Percentiles rank a stretch among this genome's conserved stretches.
These are phyloP conservation scores for Dioscorea cayenensis DNA, from an alignment of 116 monocot species.

Conservation along the genomic window DNA sequence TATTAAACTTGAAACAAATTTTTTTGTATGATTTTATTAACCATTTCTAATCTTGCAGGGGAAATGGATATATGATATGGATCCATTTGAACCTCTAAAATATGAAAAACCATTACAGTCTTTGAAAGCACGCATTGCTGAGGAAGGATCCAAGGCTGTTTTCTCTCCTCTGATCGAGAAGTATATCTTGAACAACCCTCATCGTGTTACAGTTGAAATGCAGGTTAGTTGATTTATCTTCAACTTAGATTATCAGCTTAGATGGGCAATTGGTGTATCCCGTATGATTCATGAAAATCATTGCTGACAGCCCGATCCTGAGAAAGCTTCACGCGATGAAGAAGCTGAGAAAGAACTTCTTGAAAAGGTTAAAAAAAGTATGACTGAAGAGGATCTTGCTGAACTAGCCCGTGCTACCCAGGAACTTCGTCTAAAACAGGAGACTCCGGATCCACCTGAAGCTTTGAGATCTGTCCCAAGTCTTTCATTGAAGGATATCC, in stretches of 20 bases:
- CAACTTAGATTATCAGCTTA: neutral
- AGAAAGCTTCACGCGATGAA: constrained; percentile 85
- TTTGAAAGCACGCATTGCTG: constrained; percentile 75
- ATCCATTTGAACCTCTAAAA: constrained; percentile 90
- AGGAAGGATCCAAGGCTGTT: constrained; percentile 86
- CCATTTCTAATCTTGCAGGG: constrained; percentile 39
- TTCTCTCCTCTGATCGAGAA: constrained; percentile 84
- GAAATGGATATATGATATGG: constrained; percentile 99
- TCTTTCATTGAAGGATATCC: constrained; percentile 87
- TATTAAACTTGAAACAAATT: neutral
- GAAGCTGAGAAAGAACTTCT: constrained; percentile 72
- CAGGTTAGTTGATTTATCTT: constrained; percentile 38
- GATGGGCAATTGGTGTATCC: neutral
- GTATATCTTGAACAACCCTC: constrained; percentile 84
- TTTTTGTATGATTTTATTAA: neutral
- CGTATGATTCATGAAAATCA: neutral
- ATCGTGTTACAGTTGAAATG: constrained; percentile 93
- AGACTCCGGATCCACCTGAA: constrained; percentile 99
- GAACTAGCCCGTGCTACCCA: constrained; percentile 81
- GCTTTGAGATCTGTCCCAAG: constrained; percentile 90
- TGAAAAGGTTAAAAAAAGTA: constrained; percentile 71
- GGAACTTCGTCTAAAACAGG: constrained; percentile 89
- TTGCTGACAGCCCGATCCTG: constrained; percentile 86
- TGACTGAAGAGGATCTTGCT: constrained; percentile 95
- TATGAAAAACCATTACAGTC: constrained; percentile 86